Conservation (phyloP, 495 filamentous ascomycete genomes). For the Aspergillus asperescens region DNA sequence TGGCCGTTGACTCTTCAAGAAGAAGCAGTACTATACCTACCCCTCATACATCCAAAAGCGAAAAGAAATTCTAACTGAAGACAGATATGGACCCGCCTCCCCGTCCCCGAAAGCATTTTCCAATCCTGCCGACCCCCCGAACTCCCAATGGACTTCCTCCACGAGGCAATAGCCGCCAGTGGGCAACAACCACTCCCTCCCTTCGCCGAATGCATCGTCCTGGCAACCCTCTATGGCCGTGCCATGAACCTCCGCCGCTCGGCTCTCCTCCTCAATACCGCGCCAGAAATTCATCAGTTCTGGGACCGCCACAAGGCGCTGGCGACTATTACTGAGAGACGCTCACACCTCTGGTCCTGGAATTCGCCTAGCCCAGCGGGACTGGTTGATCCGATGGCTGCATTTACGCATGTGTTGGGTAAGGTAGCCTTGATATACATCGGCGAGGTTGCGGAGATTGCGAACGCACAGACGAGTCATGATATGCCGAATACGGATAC, state of each 20-base stretch:
- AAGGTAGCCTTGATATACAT: background rate
- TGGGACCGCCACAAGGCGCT: background rate
- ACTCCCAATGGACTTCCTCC: background rate
- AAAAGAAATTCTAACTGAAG: background rate
- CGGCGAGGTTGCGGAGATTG: background rate
- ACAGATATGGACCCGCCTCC: background rate
- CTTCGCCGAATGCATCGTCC: background rate
- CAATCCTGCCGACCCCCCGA: background rate
- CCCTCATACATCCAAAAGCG: background rate
- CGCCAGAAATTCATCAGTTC: background rate
- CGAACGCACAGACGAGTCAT: no score
- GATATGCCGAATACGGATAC: no score
- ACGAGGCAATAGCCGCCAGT: background rate
- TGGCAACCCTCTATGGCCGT: background rate
- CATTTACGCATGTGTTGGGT: background rate
- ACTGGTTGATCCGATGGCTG: background rate
- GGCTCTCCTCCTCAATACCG: background rate
- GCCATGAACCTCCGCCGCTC: background rate
- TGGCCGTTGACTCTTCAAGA: background rate
- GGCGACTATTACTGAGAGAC: background rate
- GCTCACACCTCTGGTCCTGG: background rate
- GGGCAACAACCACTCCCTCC: background rate
- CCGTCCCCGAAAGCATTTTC: conserved; percentile 1
- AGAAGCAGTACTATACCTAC: background rate
- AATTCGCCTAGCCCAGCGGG: background rate